These are phyloP conservation scores for Phytophthora brassicae DNA, from an alignment of 352 stramenopile species.

Conservation along the genomic window DNA sequence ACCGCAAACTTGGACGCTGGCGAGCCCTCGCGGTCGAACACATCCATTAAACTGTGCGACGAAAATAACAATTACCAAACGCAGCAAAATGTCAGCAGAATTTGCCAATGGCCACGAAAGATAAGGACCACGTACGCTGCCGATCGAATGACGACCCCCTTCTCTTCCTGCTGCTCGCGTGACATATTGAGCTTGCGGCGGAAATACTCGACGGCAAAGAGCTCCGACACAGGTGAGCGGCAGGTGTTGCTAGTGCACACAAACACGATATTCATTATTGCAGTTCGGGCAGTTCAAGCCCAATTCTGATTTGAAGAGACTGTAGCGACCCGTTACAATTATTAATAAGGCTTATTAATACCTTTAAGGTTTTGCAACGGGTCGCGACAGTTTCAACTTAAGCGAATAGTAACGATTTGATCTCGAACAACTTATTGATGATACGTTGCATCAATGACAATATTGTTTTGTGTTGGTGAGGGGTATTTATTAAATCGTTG, in stretches of 20 bases:
- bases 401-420: no score
- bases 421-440: no score
- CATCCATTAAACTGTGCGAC: conserved; percentile 57
- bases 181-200: conserved; percentile 64
- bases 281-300: conserved; percentile 4
- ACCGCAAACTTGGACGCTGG: conserved; percentile 61
- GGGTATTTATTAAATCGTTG: no score
- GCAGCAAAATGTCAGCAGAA: no score
- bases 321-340: no score
- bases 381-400: no score
- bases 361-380: no score
- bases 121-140: conserved; percentile 53
- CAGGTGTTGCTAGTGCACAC: conserved; percentile 88
- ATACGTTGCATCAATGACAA: no score
- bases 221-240: conserved; percentile 73
- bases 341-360: no score
- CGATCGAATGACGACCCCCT: conserved; percentile 67
- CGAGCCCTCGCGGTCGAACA: conserved; percentile 69
- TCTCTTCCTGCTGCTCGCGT: conserved; percentile 67
- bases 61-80: not conserved
- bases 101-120: no score
- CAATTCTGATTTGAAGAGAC: conserved; percentile 26
- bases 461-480: no score
- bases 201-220: conserved; percentile 82
- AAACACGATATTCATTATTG: conserved; percentile 75